These are phyloP conservation scores for Aspergillus sparsus DNA, from an alignment of 495 filamentous ascomycete species.

Conservation along the genomic window DNA sequence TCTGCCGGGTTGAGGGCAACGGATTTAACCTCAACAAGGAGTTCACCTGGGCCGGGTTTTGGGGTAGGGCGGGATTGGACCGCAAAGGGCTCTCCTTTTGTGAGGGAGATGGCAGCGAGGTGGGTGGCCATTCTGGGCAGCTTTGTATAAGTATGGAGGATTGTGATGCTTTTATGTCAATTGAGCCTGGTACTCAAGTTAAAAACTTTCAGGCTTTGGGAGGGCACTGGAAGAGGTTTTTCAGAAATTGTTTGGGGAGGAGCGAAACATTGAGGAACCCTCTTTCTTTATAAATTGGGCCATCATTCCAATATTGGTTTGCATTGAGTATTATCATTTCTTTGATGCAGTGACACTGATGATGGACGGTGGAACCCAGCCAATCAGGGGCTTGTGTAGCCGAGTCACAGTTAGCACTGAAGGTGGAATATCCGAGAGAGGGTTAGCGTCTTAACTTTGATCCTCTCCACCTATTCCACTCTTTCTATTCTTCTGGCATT, in stretches of 20 bases:
- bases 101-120: constrained; percentile 40
- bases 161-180: constrained; percentile 7
- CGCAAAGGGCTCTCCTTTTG: constrained; percentile 37
- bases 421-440: constrained; percentile 21
- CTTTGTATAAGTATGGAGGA: neutral
- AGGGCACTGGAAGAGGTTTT: too few relatives aligned
- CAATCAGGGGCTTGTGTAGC: constrained; percentile 33
- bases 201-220: too few relatives aligned
- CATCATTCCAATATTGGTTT: neutral
- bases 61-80: constrained; percentile 40
- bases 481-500: neutral
- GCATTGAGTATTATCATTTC: neutral
- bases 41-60: constrained; percentile 46
- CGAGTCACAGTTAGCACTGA: constrained; percentile 31
- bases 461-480: neutral
- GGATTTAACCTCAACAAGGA: constrained; percentile 51
- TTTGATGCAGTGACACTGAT: constrained; percentile 3
- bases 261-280: too few relatives aligned
- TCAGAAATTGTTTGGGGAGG: too few relatives aligned
- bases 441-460: constrained; percentile 19
- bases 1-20: constrained; percentile 55
- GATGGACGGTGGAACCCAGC: constrained; percentile 8
- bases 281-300: constrained; percentile 23
- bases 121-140: constrained; percentile 39
- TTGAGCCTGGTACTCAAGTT: too few relatives aligned